Evolutionary conservation across 2,329 filamentous ascomycete species (phyloP).

Genomic region (Ophiostoma fasciatum): DNA sequence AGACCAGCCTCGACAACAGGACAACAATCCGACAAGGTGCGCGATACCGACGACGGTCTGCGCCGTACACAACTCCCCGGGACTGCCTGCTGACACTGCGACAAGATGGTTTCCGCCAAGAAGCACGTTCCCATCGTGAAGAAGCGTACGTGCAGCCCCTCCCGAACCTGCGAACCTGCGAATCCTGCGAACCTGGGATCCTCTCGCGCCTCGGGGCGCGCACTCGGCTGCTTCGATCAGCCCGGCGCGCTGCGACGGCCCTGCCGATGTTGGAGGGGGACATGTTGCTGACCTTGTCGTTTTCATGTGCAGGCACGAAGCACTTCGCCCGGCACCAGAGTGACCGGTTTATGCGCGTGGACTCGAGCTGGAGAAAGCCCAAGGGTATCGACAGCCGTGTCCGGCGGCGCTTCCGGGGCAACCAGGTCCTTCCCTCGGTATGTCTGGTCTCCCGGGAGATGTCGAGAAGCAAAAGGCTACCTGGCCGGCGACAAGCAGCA

Average conservation of each 20-base stretch:
- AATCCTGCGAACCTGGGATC: no score
- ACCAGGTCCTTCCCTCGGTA: conserved; percentile 96
- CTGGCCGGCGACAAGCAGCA: not conserved
- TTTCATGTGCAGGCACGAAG: conserved; percentile 57
- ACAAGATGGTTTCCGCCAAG: conserved; percentile 95
- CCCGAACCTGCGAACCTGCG: no score
- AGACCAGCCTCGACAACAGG: conserved; percentile 5
- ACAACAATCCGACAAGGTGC: conserved; percentile 8
- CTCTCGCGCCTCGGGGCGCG: no score
- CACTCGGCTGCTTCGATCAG: no score
- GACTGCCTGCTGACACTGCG: conserved; percentile 6
- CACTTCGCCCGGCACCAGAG: conserved; percentile 95
- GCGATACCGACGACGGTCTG: not conserved
- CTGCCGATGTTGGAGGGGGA: no score
- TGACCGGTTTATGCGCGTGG: conserved; percentile 90
- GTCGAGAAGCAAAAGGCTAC: no score
- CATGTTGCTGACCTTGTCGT: not conserved
- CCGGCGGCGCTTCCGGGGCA: conserved; percentile 92
- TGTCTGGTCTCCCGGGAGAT: conserved; percentile 28
- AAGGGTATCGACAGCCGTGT: conserved; percentile 99
- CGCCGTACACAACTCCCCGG: conserved; percentile 11
- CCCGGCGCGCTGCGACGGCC: no score
- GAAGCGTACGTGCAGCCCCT: conserved; percentile 99
- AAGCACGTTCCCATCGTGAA: conserved; percentile 99
- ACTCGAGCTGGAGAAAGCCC: conserved; percentile 87